Evolutionary conservation across 352 stramenopile genomes (phyloP).

Genomic region (Globisporangium paddicum): DNA sequence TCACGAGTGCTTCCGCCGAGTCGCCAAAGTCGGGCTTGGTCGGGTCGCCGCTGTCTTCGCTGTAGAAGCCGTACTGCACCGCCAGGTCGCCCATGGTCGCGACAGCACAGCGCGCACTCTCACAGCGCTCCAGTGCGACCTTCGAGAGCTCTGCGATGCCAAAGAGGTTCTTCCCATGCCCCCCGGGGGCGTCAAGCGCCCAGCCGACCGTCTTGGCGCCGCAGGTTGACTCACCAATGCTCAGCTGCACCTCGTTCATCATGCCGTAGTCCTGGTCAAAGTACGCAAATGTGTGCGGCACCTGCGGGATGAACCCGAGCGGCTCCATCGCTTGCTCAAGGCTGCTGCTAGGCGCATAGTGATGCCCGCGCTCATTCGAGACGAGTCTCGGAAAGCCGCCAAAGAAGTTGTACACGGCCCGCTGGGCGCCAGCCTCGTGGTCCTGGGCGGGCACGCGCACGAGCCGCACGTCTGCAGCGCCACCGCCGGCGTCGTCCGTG

Average conservation of each 20-base stretch:
- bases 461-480: constrained; percentile 75
- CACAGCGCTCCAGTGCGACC: constrained; percentile 74
- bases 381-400: constrained; percentile 51
- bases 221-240: constrained; percentile 87
- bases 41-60: constrained; percentile 55
- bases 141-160: constrained; percentile 75
- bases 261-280: constrained; percentile 87
- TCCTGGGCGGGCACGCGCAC: constrained; percentile 77
- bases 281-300: constrained; percentile 85
- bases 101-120: constrained; percentile 59
- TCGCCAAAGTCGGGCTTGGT: constrained; percentile 24
- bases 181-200: constrained; percentile 21
- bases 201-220: constrained; percentile 52
- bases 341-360: constrained; percentile 29
- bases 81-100: constrained; percentile 87
- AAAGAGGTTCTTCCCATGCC: constrained; percentile 66
- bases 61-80: constrained; percentile 88
- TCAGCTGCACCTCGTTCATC: constrained; percentile 88
- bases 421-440: constrained; percentile 19
- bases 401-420: constrained; percentile 42
- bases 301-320: constrained; percentile 73
- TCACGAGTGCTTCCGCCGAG: constrained; percentile 68
- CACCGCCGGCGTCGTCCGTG: constrained; percentile 49
- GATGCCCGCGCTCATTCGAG: constrained; percentile 44
- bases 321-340: constrained; percentile 23